Evolutionary conservation across 441 rosid species (phyloP), one percentile per base, ranked within the genome.

Genomic region (Pelargonium australe): DNA sequence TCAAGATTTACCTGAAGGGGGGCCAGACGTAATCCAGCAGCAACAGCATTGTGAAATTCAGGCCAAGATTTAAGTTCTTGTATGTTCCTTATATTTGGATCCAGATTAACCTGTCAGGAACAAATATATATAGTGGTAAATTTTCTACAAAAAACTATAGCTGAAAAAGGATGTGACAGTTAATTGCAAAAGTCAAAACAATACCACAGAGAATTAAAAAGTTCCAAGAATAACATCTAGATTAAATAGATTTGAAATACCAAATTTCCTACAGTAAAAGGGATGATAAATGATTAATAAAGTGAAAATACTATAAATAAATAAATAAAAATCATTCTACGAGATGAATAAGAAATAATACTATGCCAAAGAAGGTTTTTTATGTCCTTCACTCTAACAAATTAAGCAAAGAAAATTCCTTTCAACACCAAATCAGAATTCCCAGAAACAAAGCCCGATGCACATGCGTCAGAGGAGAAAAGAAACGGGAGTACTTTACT

Each of bases 21-120:
- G 37, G 98, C 89, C 84, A 95, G 81, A 76, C 93, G 85, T 71
- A 95, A 83, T 75, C 98, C 99, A 76, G 99, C 95, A 72, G 98
- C 99, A 80, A 92, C 98, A 79, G 98, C 96, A 83, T 95, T 92
- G 81, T 95, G 98, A 84, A 95, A 92, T 84, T 95, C 98, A 13
- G 98, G 95, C 99, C 98, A 95, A 45, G 92, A 84, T 80, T 84
- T 92, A 72, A 95, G 91, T 81, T 95, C 99, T 86, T 92, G 98
- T 47, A 95, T 80, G 80, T 89, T 92, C 81, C 98, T 87, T 73
- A 84, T 77, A 78, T 75, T 95, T 69, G 99, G 94, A 76, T 95
- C 99, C 72, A 95, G 85, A 81, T 92, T 92, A 75, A 95, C 98
- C 99, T 94, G 82, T 34, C 67, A 78, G 49, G 67, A 12, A 17